Conservation (phyloP, 352 stramenopile genomes). For the Phytopythium delawarense region DNA sequence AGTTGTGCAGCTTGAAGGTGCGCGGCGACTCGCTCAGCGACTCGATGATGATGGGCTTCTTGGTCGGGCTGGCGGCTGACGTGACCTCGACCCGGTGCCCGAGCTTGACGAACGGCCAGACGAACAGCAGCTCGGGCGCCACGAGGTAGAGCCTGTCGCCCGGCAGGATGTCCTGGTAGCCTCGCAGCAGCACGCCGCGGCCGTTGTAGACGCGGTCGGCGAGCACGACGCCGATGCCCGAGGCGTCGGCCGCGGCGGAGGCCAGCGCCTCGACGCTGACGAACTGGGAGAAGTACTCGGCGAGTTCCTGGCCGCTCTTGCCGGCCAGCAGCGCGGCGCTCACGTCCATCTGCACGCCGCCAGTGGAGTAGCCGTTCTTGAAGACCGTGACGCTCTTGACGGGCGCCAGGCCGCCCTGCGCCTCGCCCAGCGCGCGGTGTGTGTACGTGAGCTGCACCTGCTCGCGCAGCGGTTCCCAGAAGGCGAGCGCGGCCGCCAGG, state of each 20-base stretch:
- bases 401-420: constrained; percentile 18
- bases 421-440: constrained; percentile 43
- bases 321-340: constrained; percentile 48
- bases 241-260: constrained; percentile 10
- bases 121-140: constrained; percentile 59
- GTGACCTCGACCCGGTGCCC: constrained; percentile 64
- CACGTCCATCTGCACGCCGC: constrained; percentile 70
- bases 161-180: constrained; percentile 46
- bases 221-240: constrained; percentile 20
- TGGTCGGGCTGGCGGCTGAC: constrained; percentile 48
- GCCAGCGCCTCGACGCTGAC: constrained; percentile 56
- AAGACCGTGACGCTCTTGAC: constrained; percentile 73
- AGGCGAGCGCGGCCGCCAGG: constrained; percentile 38
- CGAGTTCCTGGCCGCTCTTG: constrained; percentile 46
- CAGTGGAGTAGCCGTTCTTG: constrained; percentile 75
- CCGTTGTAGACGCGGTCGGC: constrained; percentile 76
- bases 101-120: constrained; percentile 80
- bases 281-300: constrained; percentile 80
- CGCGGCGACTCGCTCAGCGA: constrained; percentile 76
- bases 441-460: constrained; percentile 64
- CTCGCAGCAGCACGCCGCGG: constrained; percentile 41
- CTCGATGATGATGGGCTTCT: constrained; percentile 62
- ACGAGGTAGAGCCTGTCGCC: constrained; percentile 73
- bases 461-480: constrained; percentile 51
- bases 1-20: constrained; percentile 86